Evolutionary conservation across 2,329 filamentous ascomycete genomes (phyloP).

Genomic region (Aureobasidium sp.): DNA sequence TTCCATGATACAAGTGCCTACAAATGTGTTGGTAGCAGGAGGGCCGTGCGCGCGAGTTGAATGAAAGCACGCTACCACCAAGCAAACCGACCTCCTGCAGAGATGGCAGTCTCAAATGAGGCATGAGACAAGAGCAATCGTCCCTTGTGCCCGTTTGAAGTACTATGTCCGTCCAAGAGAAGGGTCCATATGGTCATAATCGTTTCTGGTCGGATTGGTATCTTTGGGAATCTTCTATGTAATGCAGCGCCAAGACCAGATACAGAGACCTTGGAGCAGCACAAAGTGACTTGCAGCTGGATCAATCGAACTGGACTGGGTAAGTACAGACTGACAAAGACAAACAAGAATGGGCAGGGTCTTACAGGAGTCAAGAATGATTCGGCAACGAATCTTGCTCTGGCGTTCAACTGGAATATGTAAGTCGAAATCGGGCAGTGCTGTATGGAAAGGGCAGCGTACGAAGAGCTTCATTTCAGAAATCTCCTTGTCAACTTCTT

Average conservation of each 20-base stretch:
- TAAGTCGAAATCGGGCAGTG: constrained; percentile 25
- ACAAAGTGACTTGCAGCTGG: background rate
- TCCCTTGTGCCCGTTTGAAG: background rate
- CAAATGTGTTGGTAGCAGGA: background rate
- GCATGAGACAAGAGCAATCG: background rate
- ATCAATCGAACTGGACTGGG: constrained; percentile 17
- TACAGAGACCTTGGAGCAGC: background rate
- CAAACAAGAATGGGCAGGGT: background rate
- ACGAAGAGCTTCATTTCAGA: constrained; percentile 99
- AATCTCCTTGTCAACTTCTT: constrained; percentile 99
- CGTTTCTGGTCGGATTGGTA: constrained; percentile 10
- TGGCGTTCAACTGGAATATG: constrained; percentile 70
- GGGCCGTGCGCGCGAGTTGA: background rate
- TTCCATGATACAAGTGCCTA: constrained; percentile 1
- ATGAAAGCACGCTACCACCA: constrained; percentile 9
- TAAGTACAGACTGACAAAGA: background rate
- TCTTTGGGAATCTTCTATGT: constrained; percentile 15
- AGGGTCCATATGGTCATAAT: background rate
- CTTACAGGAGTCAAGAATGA: constrained; percentile 79
- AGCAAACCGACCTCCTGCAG: background rate
- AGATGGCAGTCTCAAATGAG: background rate
- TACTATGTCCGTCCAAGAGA: background rate
- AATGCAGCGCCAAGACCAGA: constrained; percentile 5
- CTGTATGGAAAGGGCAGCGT: constrained; percentile 34
- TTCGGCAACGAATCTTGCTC: constrained; percentile 95